Evolutionary conservation across 371 early-diverging fungal species (phyloP).

Genomic region (Dichotomocladium elegans): DNA sequence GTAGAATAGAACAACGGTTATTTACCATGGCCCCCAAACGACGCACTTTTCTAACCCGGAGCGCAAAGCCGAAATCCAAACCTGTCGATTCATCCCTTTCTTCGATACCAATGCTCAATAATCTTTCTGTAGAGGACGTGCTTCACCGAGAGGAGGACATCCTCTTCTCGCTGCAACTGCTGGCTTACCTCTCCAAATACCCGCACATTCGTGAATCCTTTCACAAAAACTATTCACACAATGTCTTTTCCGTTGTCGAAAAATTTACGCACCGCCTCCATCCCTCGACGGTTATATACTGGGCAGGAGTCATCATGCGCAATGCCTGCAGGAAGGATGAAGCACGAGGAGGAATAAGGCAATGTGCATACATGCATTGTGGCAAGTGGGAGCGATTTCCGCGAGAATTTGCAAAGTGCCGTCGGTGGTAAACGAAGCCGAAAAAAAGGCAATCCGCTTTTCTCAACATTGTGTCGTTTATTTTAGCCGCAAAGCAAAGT

Average conservation of each 20-base stretch:
- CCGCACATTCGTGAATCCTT: slow-evolving; percentile 63
- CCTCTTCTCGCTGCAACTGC: slow-evolving; percentile 73
- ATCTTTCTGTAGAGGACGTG: slow-evolving; percentile 40
- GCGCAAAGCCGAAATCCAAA: slow-evolving; percentile 12
- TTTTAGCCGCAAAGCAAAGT: slow-evolving; percentile 66
- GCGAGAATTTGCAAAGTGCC: slow-evolving; percentile 76
- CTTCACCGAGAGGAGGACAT: slow-evolving; percentile 78
- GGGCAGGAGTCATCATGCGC: slow-evolving; percentile 79
- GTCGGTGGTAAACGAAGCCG: slow-evolving; percentile 46
- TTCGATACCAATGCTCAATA: slow-evolving; percentile 17
- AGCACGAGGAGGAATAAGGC: slow-evolving; percentile 61
- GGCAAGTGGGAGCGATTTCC: slow-evolving; percentile 69
- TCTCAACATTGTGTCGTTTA: neutral
- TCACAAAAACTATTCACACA: slow-evolving; percentile 50
- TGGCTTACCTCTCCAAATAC: slow-evolving; percentile 84
- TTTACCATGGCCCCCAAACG: slow-evolving; percentile 15
- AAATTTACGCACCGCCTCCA: slow-evolving; percentile 63
- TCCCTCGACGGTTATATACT: slow-evolving; percentile 63
- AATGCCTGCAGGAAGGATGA: slow-evolving; percentile 78
- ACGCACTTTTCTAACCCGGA: slow-evolving; percentile 19
- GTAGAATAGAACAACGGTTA: neutral
- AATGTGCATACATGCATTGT: slow-evolving; percentile 71
- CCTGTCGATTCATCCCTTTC: slow-evolving; percentile 9
- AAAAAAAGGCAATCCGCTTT: neutral
- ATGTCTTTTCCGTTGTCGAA: slow-evolving; percentile 73